These are phyloP conservation scores for Ballota nigra DNA, from an alignment of 257 asterid species.

Conservation along the genomic window DNA sequence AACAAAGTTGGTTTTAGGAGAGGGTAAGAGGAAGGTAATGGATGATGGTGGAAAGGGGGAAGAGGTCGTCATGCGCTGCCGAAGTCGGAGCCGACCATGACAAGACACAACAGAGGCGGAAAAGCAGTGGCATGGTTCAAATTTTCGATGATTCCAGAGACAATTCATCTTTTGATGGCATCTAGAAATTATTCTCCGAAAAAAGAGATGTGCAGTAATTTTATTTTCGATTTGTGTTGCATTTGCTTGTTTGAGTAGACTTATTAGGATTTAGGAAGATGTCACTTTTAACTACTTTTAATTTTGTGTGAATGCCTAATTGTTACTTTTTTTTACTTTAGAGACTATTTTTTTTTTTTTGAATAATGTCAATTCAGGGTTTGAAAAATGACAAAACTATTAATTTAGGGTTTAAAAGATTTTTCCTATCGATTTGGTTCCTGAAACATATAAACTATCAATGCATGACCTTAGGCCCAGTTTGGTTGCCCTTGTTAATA, in stretches of 20 bases:
- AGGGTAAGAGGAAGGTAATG: constrained; percentile 76
- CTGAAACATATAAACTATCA: too few relatives aligned
- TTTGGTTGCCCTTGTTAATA: too few relatives aligned
- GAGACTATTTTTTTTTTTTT: too few relatives aligned
- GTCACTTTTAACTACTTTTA: too few relatives aligned
- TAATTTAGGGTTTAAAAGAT: too few relatives aligned
- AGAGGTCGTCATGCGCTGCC: constrained; percentile 42
- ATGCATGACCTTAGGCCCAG: too few relatives aligned
- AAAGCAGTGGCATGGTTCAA: constrained; percentile 48
- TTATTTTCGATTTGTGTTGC: not conserved
- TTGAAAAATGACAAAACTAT: too few relatives aligned
- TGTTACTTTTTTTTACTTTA: too few relatives aligned
- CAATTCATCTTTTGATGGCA: constrained; percentile 42
- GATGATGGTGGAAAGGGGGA: constrained; percentile 50
- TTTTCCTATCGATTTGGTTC: too few relatives aligned
- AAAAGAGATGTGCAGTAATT: not conserved
- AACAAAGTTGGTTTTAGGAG: constrained; percentile 48
- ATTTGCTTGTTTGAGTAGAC: constrained; percentile 3
- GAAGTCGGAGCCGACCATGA: constrained; percentile 41
- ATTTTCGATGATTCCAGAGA: constrained; percentile 64
- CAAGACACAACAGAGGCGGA: constrained; percentile 53
- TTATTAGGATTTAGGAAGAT: too few relatives aligned
- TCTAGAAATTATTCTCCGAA: not conserved
- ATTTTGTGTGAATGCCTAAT: too few relatives aligned
- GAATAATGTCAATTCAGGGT: too few relatives aligned